A percentile compares a stretch with the other conserved stretches of the same genome.
Conservation (phyloP, 1,284 basidiomycete genomes). For the Trichosporon asahii region DNA sequence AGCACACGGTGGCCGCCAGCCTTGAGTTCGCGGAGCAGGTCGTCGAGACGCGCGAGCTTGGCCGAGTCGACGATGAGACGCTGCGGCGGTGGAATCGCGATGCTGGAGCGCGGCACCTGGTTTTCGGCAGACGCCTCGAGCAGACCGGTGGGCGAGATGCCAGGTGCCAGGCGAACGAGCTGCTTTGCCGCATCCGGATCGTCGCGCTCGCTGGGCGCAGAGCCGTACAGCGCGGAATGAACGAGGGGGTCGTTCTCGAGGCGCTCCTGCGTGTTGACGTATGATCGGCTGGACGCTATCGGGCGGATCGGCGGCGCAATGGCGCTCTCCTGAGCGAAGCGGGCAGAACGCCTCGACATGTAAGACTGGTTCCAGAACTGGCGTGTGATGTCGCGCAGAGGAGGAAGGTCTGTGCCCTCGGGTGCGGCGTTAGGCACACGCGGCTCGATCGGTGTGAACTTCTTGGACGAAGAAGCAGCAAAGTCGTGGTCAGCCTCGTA, state of each 20-base stretch:
- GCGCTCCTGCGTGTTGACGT: conserved; percentile 67
- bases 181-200: conserved; percentile 58
- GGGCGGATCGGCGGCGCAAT: conserved; percentile 80
- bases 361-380: conserved; percentile 69
- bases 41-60: conserved; percentile 88
- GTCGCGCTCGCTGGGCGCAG: conserved; percentile 67
- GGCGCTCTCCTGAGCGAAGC: conserved; percentile 75
- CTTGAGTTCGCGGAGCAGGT: conserved; percentile 86
- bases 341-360: conserved; percentile 71
- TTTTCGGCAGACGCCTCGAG: conserved; percentile 64
- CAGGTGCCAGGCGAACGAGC: conserved; percentile 61
- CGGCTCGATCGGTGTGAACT: conserved; percentile 44
- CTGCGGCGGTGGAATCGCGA: conserved; percentile 94
- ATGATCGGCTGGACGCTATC: conserved; percentile 72
- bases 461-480: conserved; percentile 52
- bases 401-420: conserved; percentile 19
- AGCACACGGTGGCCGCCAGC: conserved; percentile 88
- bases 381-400: conserved; percentile 59
- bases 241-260: conserved; percentile 59
- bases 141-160: conserved; percentile 66
- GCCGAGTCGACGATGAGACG: conserved; percentile 95
- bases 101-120: conserved; percentile 77
- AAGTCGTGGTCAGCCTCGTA: conserved; percentile 57
- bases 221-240: conserved; percentile 77
- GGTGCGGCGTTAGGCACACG: conserved; percentile 42